Conservation (phyloP, 2,329 filamentous ascomycete genomes). For the Amauroascus verrucosus region DNA sequence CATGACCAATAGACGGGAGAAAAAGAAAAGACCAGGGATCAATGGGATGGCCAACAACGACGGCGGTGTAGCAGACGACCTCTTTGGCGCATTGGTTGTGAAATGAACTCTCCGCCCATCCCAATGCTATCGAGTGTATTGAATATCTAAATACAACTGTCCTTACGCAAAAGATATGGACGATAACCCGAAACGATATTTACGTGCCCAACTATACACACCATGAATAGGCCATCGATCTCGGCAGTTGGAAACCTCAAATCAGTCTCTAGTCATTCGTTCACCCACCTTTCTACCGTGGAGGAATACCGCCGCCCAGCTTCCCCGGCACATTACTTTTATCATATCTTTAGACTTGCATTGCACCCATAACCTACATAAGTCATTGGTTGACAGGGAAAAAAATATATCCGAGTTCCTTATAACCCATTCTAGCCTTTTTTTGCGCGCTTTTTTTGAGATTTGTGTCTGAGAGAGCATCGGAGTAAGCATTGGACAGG, state of each 20-base stretch:
- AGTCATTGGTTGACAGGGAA: no score
- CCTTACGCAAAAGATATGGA: no score
- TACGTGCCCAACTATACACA: no score
- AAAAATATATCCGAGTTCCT: background rate
- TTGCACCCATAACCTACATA: no score
- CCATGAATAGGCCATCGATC: no score
- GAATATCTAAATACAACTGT: no score
- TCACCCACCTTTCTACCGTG: background rate
- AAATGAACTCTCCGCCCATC: slow-evolving; percentile 9
- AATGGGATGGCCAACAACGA: background rate
- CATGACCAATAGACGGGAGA: slow-evolving; percentile 29
- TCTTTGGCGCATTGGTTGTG: slow-evolving; percentile 34
- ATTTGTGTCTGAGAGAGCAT: background rate
- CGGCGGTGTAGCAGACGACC: slow-evolving; percentile 23
- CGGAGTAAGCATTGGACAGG: slow-evolving; percentile 3
- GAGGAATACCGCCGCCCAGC: no score
- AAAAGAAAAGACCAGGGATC: slow-evolving; percentile 18
- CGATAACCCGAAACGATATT: background rate
- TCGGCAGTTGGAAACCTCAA: background rate
- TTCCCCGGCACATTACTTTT: no score
- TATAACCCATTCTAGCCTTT: background rate
- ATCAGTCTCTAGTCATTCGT: background rate
- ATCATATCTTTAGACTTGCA: background rate
- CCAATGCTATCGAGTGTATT: background rate
- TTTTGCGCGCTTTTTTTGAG: background rate